A percentile compares a stretch with the other conserved stretches of the same genome.
Evolutionary conservation across 306 rosid species (phyloP).

Genomic region (Cicer chorassanicum): DNA sequence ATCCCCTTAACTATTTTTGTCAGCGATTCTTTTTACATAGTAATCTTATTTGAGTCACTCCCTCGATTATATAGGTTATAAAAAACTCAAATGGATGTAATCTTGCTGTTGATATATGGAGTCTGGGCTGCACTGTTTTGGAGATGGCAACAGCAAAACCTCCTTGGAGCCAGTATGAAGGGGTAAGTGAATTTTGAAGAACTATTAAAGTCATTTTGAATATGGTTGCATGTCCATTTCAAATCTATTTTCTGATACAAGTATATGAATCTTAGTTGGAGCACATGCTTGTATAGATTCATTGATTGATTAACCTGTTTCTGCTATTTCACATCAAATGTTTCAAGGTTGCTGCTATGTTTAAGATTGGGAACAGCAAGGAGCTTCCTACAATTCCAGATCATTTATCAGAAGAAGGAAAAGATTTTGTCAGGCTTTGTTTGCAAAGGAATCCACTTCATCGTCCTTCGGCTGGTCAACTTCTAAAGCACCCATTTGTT

Average conservation of each 20-base stretch:
- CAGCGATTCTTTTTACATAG: conserved; percentile 12
- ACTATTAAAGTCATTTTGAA: conserved; percentile 30
- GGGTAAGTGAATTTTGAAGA: conserved; percentile 61
- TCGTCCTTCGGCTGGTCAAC: conserved; percentile 79
- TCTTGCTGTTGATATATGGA: conserved; percentile 96
- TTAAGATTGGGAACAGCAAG: conserved; percentile 83
- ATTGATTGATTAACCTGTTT: conserved; percentile 47
- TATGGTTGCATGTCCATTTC: conserved; percentile 45
- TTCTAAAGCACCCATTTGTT: conserved; percentile 91
- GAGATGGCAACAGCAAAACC: conserved; percentile 97
- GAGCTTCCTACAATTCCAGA: conserved; percentile 85
- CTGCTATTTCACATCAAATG: conserved; percentile 29
- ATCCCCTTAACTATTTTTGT: conserved; percentile 9
- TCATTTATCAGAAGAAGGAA: conserved; percentile 82
- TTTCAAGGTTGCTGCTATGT: conserved; percentile 90
- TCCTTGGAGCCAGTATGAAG: conserved; percentile 97
- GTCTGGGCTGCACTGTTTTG: conserved; percentile 96
- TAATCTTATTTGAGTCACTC: conserved; percentile 38
- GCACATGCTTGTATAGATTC: conserved; percentile 34
- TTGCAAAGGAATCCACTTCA: conserved; percentile 73
- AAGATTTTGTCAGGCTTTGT: conserved; percentile 77
- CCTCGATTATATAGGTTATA: conserved; percentile 62
- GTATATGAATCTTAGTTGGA: conserved; percentile 44
- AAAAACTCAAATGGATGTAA: conserved; percentile 73
- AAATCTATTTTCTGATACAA: conserved; percentile 32